Evolutionary conservation across 805 yeast species (phyloP), one percentile per base, ranked within the genome.

Genomic region (Pichia scutulata): DNA sequence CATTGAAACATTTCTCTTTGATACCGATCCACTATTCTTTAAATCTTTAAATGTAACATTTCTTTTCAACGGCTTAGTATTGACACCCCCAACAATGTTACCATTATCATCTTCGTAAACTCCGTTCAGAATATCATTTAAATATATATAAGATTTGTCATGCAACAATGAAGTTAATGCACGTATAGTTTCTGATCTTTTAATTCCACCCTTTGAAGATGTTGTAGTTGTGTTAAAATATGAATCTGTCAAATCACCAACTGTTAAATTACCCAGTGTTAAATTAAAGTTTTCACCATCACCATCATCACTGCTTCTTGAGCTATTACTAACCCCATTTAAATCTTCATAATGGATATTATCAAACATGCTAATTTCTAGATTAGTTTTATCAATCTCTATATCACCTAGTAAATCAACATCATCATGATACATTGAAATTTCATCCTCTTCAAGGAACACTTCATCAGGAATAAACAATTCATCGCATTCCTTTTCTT

Each of bases 61-160:
- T 33, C 37, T 33, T 33, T 33, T 33, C n/a, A 33, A 33, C 2
- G 37, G 37, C n/a, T 33, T 33, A 7, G 10, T n/a, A n/a, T 16
- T 16, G n/a, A 33, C 7, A 33, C 7, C n/a, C 16, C 40, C 40
- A 19, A 19, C 40, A 18, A 23, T 18, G 19, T 25, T 5, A 19
- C 22, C 21, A 39, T 26, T 18, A 21, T 43, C 43, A 9, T 26
- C 39, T 44, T 51, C 33, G 48, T 39, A 48, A 12, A 62, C 60
- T n/a, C 64, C 66, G 10, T 62, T 59, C 5, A 71, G 49, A 7
- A 68, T 51, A 2, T 64, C 65, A 2, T 74, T 78, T 23, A 77
- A 60, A 51, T 76, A 77, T 0, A 69, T 68, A 56, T 68, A 76
- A 0, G 81, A 76, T 21, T 51, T 33, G 26, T 54, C 52, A 3